phyloP scores from a whole-genome alignment of 345 rosid genomes.

The Ailanthus altissimus region DNA sequence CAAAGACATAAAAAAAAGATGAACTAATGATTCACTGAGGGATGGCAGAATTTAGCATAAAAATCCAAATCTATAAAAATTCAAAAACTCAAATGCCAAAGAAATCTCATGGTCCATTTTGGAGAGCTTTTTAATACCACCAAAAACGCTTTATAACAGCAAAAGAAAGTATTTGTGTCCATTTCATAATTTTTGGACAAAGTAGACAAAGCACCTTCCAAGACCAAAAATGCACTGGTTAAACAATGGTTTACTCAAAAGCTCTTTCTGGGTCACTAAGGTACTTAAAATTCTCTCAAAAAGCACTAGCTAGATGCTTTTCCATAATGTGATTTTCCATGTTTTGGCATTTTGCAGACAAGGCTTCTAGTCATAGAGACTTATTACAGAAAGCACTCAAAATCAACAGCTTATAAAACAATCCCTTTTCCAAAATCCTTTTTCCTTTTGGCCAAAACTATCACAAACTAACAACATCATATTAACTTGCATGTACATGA shows the following conservation, averaged over 20 bases:
- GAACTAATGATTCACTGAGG: not conserved
- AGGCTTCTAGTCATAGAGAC: too few relatives aligned
- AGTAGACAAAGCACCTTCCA: not conserved
- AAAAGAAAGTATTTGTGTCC: not conserved
- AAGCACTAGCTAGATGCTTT: not conserved
- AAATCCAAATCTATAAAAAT: not conserved
- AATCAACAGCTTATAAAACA: not conserved
- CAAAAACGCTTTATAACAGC: not conserved
- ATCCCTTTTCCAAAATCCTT: not conserved
- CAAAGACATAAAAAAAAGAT: not conserved
- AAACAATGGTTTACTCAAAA: not conserved
- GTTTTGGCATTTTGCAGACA: not conserved
- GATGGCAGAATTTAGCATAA: not conserved
- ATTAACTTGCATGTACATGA: not conserved
- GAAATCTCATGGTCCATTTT: too few relatives aligned
- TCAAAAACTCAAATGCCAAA: not conserved
- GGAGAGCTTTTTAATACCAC: not conserved
- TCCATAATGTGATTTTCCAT: not conserved
- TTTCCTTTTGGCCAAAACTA: not conserved
- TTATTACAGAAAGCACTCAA: too few relatives aligned
- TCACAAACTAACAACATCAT: not conserved
- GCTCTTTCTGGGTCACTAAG: not conserved
- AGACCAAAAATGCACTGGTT: not conserved
- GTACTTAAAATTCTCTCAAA: not conserved
- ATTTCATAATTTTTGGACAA: not conserved